phyloP scores from a whole-genome alignment of 2,329 filamentous ascomycete species.

The Claviceps sp. region DNA sequence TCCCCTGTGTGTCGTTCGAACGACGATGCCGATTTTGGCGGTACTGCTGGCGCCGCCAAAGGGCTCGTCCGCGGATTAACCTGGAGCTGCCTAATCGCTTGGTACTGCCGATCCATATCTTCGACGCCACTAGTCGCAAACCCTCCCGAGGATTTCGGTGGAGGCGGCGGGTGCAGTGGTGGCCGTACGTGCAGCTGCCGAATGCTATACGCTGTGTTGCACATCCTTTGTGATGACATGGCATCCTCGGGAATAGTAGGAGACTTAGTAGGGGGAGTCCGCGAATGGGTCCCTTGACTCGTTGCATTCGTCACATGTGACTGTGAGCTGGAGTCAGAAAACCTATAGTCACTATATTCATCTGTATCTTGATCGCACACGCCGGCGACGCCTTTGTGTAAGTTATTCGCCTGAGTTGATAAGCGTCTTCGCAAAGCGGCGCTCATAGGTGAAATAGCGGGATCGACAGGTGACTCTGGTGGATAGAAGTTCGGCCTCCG shows the following conservation, averaged over 20 bases:
- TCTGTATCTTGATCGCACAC: slow-evolving; percentile 5
- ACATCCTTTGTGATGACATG: background rate
- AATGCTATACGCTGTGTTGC: background rate
- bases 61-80: background rate
- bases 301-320: slow-evolving; percentile 7
- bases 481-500: slow-evolving; percentile 8
- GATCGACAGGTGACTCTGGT: slow-evolving; percentile 10
- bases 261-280: slow-evolving; percentile 5
- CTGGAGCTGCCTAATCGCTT: background rate
- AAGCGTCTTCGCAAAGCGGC: background rate
- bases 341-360: slow-evolving; percentile 6
- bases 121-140: slow-evolving; percentile 1
- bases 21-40: background rate
- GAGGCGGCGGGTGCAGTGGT: background rate
- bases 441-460: slow-evolving; percentile 6
- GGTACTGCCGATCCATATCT: slow-evolving; percentile 7
- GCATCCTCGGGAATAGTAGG: slow-evolving; percentile 9
- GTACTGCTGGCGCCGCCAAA: background rate
- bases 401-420: background rate
- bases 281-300: slow-evolving; percentile 4
- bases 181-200: slow-evolving; percentile 6
- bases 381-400: slow-evolving; percentile 2
- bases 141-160: background rate
- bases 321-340: slow-evolving; percentile 9
- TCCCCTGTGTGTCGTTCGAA: background rate